Evolutionary conservation across 148 eudicot species (phyloP), one percentile per base, ranked within the genome.

Genomic region (Spergularia bocconei): DNA sequence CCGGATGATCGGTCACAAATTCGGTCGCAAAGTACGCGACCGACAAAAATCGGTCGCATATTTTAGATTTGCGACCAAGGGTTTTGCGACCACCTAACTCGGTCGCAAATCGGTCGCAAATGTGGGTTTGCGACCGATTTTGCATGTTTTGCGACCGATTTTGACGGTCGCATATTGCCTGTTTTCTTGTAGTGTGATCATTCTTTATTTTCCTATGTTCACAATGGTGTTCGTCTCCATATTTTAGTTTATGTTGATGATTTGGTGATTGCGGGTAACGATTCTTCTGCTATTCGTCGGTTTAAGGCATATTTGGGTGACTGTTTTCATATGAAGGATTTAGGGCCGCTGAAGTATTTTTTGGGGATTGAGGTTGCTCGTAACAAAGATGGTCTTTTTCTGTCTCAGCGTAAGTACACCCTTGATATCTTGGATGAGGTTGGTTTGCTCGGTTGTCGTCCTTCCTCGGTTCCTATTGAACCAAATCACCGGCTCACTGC

Each of bases 291-390:
- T 8, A 20, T 44, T 6, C 10, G 8, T 6, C 4, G 15, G 0
- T 61, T 61, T 15, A 25, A 62, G 39, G 3, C 9, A 0, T 25
- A 25, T 5, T 38, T 62, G 13, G 6, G 63, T 7, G 7, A 44
- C 48, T 44, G 10, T 44, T 44, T 44, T 44, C 48, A 44, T 44
- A 44, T 44, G 48, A 4, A 44, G 48, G 10, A 44, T 44, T 9
- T 44, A 9, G 48, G 48, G 0, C 48, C 48, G 0, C 10, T 44
- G 48, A 63, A 63, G 17, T 63, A 63, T 63, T 63, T 63, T 63
- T 16, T 63, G 13, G n/a, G 67, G 3, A 63, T 63, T 13, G 67
- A 63, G 17, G 67, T 63, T 5, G 50, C 67, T 36, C 67, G 67
- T 13, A 14, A 48, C 6, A 8, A 44, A 9, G 48, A 44, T 6